Percentiles rank a stretch among this genome's conserved stretches.
These are phyloP conservation scores for Citrus inodora DNA, from an alignment of 345 rosid genomes.

Conservation along the genomic window DNA sequence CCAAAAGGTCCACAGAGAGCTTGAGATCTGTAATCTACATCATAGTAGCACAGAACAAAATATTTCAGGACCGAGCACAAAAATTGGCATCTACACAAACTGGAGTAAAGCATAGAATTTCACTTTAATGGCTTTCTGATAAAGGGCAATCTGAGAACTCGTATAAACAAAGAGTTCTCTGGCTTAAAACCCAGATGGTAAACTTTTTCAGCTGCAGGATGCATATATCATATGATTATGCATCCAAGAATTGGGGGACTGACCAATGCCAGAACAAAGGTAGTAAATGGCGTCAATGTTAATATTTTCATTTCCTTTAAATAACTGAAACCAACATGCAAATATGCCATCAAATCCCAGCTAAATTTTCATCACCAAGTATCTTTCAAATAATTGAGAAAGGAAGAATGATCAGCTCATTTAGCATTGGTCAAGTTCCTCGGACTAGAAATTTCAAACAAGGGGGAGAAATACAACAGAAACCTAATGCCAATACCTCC, in stretches of 20 bases:
- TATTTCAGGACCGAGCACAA: not conserved
- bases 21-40: conserved; percentile 66
- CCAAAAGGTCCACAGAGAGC: conserved; percentile 72
- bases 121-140: not conserved
- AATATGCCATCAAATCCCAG: not conserved
- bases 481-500: conserved; percentile 52
- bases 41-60: conserved; percentile 6
- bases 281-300: not conserved
- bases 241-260: not conserved
- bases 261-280: not conserved
- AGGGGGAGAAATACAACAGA: not conserved
- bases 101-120: not conserved
- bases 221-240: not conserved
- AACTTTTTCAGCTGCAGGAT: not conserved
- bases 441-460: not conserved
- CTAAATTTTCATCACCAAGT: not conserved
- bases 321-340: not conserved
- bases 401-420: not conserved
- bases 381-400: not conserved
- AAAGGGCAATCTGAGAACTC: not conserved
- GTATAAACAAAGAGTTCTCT: not conserved
- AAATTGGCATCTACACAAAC: not conserved
- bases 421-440: not conserved
- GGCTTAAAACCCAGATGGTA: not conserved
- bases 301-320: not conserved